phyloP scores from a whole-genome alignment of 169 alveolate species.

The Plasmodium yoelii region DNA sequence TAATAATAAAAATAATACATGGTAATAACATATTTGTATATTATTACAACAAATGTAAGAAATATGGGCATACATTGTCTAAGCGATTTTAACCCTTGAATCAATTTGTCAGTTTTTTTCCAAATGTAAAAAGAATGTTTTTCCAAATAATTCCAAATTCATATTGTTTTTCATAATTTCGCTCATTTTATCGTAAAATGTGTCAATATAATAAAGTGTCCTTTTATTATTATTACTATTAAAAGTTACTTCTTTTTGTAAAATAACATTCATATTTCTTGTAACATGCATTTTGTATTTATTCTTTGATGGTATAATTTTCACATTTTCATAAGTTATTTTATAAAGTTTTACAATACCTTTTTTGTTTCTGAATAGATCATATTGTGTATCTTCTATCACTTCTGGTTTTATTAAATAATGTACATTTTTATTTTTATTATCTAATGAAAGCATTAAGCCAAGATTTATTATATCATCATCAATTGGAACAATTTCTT shows the following conservation, averaged over 20 bases:
- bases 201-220: conserved; percentile 39
- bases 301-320: conserved; percentile 9
- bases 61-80: too few relatives aligned
- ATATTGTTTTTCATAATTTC: conserved; percentile 71
- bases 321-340: conserved; percentile 42
- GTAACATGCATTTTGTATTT: conserved; percentile 55
- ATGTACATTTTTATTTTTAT: conserved; percentile 65
- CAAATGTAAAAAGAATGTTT: conserved; percentile 61
- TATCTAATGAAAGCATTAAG: conserved; percentile 68
- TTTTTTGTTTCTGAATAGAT: conserved; percentile 35
- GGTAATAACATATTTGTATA: too few relatives aligned
- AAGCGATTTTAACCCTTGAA: too few relatives aligned
- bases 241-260: conserved; percentile 66
- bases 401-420: conserved; percentile 55
- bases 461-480: conserved; percentile 68
- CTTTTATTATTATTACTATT: conserved; percentile 35
- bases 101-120: conserved; percentile 5
- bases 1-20: too few relatives aligned
- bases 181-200: conserved; percentile 63
- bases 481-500: conserved; percentile 69
- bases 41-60: too few relatives aligned
- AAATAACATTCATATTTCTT: conserved; percentile 47
- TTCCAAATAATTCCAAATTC: conserved; percentile 53
- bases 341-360: conserved; percentile 54
- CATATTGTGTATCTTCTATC: conserved; percentile 45